phyloP scores from a whole-genome alignment of 2,329 filamentous ascomycete species.

The Rhynchosporium agropyri region DNA sequence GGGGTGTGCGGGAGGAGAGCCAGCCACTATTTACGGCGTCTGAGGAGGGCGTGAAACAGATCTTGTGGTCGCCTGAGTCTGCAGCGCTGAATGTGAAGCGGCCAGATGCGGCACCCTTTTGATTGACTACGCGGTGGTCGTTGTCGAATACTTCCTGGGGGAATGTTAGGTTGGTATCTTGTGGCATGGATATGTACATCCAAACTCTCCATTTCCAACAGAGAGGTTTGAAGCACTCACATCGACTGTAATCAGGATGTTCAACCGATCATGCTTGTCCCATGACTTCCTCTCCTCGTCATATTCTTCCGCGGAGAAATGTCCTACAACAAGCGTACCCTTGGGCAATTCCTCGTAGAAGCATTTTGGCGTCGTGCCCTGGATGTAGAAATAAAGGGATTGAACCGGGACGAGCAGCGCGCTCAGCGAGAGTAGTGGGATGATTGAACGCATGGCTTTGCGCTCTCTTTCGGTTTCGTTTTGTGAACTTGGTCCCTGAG shows the following conservation, averaged over 20 bases:
- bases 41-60: slow-evolving; percentile 89
- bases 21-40: slow-evolving; percentile 72
- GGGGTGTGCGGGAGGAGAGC: slow-evolving; percentile 65
- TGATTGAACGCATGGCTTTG: slow-evolving; percentile 58
- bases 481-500: neutral
- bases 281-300: slow-evolving; percentile 70
- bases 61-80: slow-evolving; percentile 91
- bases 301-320: slow-evolving; percentile 86
- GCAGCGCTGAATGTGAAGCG: slow-evolving; percentile 95
- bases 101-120: slow-evolving; percentile 73
- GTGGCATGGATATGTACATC: neutral
- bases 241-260: slow-evolving; percentile 89
- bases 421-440: slow-evolving; percentile 68
- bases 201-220: neutral
- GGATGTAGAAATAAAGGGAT: slow-evolving; percentile 94
- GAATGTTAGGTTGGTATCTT: slow-evolving; percentile 8
- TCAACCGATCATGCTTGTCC: slow-evolving; percentile 72
- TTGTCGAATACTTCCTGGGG: slow-evolving; percentile 90
- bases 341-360: slow-evolving; percentile 99
- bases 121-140: slow-evolving; percentile 92
- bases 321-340: slow-evolving; percentile 92
- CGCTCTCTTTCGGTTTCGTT: slow-evolving; percentile 7
- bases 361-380: slow-evolving; percentile 83
- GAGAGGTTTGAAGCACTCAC: slow-evolving; percentile 48
- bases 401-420: slow-evolving; percentile 64